Evolutionary conservation across 441 rosid species (phyloP).

Genomic region (Erysimum pusillum): DNA sequence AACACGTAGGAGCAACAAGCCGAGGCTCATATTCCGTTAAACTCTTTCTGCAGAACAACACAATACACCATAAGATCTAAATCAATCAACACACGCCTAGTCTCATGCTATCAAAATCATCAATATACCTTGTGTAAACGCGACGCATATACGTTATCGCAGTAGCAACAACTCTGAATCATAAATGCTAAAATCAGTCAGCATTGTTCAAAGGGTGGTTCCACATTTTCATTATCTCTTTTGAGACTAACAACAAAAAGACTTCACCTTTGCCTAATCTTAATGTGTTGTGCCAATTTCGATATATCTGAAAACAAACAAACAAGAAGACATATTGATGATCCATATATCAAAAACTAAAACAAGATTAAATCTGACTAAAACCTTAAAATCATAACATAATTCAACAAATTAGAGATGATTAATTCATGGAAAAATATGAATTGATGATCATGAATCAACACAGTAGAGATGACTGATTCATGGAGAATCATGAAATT

Average conservation of each 20-base stretch:
- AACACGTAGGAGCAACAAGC: conserved; percentile 93
- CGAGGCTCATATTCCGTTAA: conserved; percentile 93
- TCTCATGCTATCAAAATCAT: background rate
- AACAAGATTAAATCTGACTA: background rate
- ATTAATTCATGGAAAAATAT: background rate
- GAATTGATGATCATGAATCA: too few relatives aligned
- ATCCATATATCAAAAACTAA: conserved; percentile 7
- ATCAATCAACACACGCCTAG: too few relatives aligned
- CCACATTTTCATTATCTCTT: background rate
- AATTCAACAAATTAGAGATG: background rate
- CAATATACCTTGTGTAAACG: conserved; percentile 79
- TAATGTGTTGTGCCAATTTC: conserved; percentile 76
- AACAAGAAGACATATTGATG: background rate
- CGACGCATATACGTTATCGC: conserved; percentile 95
- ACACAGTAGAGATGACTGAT: too few relatives aligned
- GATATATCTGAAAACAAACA: conserved; percentile 64
- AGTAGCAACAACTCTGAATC: conserved; percentile 91
- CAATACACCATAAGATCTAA: conserved; percentile 1
- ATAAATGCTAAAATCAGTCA: conserved; percentile 10
- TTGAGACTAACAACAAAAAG: conserved; percentile 7
- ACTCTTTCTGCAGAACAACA: conserved; percentile 68
- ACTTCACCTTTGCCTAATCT: conserved; percentile 89
- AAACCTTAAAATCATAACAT: conserved; percentile 9
- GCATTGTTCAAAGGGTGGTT: conserved; percentile 24
- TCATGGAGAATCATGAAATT: too few relatives aligned